Evolutionary conservation across 129 eudicot species (phyloP).

Genomic region (Scalesia atractyloides): DNA sequence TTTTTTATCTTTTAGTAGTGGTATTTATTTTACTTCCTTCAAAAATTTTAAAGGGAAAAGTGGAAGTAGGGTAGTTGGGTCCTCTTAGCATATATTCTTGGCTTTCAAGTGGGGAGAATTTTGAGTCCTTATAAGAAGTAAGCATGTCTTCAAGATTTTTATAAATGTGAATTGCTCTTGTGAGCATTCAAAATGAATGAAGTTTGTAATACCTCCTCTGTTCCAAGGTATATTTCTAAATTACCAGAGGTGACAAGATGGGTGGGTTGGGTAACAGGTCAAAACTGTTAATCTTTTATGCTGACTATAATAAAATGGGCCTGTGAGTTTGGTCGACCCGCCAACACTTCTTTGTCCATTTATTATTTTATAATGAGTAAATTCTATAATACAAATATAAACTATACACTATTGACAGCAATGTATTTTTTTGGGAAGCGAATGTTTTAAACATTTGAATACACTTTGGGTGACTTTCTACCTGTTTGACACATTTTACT

Average conservation of each 20-base stretch:
- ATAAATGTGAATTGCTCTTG: too few species aligned
- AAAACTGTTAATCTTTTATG: not conserved
- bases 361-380: not conserved
- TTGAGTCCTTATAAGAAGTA: not conserved
- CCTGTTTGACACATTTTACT: not conserved
- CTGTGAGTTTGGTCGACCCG: not conserved
- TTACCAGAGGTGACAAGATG: not conserved
- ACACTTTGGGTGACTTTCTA: not conserved
- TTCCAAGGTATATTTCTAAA: not conserved
- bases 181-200: not conserved
- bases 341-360: not conserved
- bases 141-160: not conserved
- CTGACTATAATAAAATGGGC: too few species aligned
- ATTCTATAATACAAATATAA: not conserved
- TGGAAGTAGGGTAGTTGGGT: not conserved
- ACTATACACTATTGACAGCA: not conserved
- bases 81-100: not conserved
- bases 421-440: not conserved
- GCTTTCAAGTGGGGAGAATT: not conserved
- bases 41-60: not conserved
- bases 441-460: not conserved
- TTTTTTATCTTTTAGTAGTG: too few species aligned
- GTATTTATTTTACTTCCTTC: too few species aligned
- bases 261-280: constrained; percentile 1
- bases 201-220: not conserved